Conservation (phyloP, 495 filamentous ascomycete genomes). For the Bombardia bombarda region DNA sequence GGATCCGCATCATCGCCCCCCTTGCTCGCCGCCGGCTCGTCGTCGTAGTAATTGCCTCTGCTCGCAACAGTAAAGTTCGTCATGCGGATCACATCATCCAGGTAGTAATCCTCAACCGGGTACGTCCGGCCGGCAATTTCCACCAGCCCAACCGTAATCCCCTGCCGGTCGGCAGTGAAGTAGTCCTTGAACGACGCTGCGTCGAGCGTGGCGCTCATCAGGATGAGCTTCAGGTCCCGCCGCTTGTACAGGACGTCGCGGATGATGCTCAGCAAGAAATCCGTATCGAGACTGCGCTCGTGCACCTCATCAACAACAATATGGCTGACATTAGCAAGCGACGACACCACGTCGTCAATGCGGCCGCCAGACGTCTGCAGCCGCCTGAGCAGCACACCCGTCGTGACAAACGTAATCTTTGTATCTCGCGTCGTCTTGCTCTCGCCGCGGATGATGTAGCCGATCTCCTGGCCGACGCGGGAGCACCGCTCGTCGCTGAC, state of each 20-base stretch:
- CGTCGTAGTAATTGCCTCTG: conserved; percentile 24
- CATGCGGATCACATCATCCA: conserved; percentile 78
- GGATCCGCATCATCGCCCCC: conserved; percentile 28
- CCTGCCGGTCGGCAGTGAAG: conserved; percentile 51
- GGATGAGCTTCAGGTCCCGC: conserved; percentile 79
- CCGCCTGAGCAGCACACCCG: conserved; percentile 85
- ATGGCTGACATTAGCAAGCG: conserved; percentile 84
- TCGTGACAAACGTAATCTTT: conserved; percentile 92
- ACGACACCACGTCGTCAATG: conserved; percentile 66
- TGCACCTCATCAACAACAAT: conserved; percentile 97
- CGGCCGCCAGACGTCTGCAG: conserved; percentile 79
- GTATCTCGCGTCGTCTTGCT: conserved; percentile 58
- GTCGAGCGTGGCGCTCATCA: conserved; percentile 98
- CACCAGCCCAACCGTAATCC: conserved; percentile 60
- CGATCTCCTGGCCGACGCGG: conserved; percentile 77
- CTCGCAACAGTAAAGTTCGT: conserved; percentile 58
- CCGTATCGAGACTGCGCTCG: conserved; percentile 89
- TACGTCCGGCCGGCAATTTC: conserved; percentile 86
- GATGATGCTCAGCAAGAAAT: conserved; percentile 86
- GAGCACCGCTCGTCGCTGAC: conserved; percentile 87
- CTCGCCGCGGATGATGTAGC: conserved; percentile 92
- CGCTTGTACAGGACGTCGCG: conserved; percentile 69
- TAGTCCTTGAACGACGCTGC: conserved; percentile 79
- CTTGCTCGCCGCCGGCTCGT: conserved; percentile 27
- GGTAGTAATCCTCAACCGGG: conserved; percentile 81